These are phyloP conservation scores for Stagonosporopsis tanaceti DNA, from an alignment of 2,329 filamentous ascomycete genomes.

Conservation along the genomic window DNA sequence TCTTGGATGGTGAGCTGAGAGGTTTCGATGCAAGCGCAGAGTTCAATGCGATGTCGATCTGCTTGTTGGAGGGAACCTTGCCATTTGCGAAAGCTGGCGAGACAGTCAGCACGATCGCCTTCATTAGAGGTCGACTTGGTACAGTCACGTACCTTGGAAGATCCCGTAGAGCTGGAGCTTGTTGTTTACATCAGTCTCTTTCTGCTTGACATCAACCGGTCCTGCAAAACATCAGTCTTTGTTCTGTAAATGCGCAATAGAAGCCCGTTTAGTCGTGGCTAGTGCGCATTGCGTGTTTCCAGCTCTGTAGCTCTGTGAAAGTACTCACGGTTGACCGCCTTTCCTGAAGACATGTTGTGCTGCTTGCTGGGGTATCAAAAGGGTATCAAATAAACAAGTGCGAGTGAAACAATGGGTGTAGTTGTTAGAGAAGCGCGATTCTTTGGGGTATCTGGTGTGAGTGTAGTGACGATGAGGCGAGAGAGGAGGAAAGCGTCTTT, in stretches of 20 bases:
- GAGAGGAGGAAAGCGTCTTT: conserved; percentile 21
- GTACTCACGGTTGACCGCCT: conserved; percentile 40
- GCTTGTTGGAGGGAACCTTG: conserved; percentile 93
- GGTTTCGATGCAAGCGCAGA: conserved; percentile 78
- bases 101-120: conserved; percentile 22
- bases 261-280: not conserved
- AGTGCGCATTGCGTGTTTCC: not conserved
- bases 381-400: conserved; percentile 43
- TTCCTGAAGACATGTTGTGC: conserved; percentile 35
- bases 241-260: not conserved
- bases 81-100: conserved; percentile 79
- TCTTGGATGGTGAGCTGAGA: conserved; percentile 73
- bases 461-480: conserved; percentile 11
- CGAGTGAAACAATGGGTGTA: conserved; percentile 30
- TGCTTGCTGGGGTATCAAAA: conserved; percentile 36
- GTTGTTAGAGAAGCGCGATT: conserved; percentile 10
- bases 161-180: conserved; percentile 98
- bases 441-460: conserved; percentile 21
- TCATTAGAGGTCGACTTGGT: not conserved
- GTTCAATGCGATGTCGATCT: conserved; percentile 95
- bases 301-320: conserved; percentile 1
- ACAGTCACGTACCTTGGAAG: conserved; percentile 63
- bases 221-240: conserved; percentile 60
- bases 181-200: conserved; percentile 85
- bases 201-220: conserved; percentile 75